These are phyloP conservation scores for Amylocarpus encephaloides DNA, from an alignment of 2,329 filamentous ascomycete genomes.

Conservation along the genomic window DNA sequence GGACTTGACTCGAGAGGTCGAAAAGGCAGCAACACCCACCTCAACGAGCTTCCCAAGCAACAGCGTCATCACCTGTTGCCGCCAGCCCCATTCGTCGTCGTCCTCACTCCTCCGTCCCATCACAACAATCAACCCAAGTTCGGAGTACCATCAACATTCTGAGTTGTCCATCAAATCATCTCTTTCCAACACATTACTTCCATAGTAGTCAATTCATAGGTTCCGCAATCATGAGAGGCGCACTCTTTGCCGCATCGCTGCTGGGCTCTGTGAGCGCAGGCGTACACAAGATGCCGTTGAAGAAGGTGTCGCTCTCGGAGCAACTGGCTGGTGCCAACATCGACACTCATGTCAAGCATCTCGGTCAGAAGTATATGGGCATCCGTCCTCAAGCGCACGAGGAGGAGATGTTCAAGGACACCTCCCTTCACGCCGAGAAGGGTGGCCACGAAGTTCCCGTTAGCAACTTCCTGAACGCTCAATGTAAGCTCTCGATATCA, in stretches of 20 bases:
- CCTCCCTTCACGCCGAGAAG: constrained; percentile 56
- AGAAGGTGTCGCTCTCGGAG: constrained; percentile 89
- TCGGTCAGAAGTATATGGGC: constrained; percentile 97
- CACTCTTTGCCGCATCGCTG: constrained; percentile 72
- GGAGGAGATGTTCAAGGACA: constrained; percentile 74
- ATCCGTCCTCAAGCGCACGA: constrained; percentile 61
- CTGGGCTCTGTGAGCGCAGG: constrained; percentile 77
- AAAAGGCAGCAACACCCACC: neutral
- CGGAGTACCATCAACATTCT: constrained; percentile 9
- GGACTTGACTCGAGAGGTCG: neutral
- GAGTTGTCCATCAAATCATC: constrained; percentile 18
- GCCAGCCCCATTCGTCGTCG: neutral
- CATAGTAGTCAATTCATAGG: constrained; percentile 20
- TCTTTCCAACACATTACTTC: constrained; percentile 19
- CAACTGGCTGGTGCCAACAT: constrained; percentile 84
- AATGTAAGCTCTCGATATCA: constrained; percentile 60
- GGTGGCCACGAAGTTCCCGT: constrained; percentile 77
- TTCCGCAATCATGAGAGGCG: constrained; percentile 67
- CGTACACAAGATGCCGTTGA: constrained; percentile 93
- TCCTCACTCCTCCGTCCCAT: neutral
- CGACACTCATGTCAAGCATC: constrained; percentile 70
- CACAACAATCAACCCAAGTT: constrained; percentile 16
- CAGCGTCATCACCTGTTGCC: constrained; percentile 1
- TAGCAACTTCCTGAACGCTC: constrained; percentile 96
- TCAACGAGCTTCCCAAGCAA: neutral